These are phyloP conservation scores for Botrytis hyacinthi DNA, from an alignment of 2,329 filamentous ascomycete species.

Conservation along the genomic window DNA sequence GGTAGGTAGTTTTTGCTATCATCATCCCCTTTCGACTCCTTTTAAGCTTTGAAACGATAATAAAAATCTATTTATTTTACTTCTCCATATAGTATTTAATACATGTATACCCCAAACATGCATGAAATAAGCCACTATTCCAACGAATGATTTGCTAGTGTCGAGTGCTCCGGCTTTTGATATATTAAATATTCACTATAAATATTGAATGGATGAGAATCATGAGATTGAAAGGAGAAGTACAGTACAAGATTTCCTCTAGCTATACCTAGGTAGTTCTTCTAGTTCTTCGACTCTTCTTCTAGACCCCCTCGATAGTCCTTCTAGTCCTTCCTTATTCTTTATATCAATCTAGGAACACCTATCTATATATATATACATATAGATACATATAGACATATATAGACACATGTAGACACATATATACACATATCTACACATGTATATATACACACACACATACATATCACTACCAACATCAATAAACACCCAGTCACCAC, in stretches of 20 bases:
- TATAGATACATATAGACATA: too few relatives aligned
- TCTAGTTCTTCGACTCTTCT: neutral
- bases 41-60: neutral
- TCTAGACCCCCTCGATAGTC: neutral
- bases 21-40: neutral
- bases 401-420: too few relatives aligned
- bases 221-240: too few relatives aligned
- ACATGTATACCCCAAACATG: neutral
- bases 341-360: neutral
- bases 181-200: neutral
- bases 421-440: fast-evolving
- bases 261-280: neutral
- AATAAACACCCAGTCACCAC: neutral
- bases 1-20: neutral
- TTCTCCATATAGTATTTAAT: neutral
- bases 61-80: neutral
- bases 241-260: neutral
- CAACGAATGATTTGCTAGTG: too few relatives aligned
- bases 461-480: neutral
- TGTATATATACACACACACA: fast-evolving
- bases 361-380: too few relatives aligned
- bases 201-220: neutral
- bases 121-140: neutral
- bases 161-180: neutral
- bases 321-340: neutral